A percentile compares a stretch with the other conserved stretches of the same genome.
Evolutionary conservation across 2,329 filamentous ascomycete species (phyloP).

Genomic region (Aspergillus floridensis): DNA sequence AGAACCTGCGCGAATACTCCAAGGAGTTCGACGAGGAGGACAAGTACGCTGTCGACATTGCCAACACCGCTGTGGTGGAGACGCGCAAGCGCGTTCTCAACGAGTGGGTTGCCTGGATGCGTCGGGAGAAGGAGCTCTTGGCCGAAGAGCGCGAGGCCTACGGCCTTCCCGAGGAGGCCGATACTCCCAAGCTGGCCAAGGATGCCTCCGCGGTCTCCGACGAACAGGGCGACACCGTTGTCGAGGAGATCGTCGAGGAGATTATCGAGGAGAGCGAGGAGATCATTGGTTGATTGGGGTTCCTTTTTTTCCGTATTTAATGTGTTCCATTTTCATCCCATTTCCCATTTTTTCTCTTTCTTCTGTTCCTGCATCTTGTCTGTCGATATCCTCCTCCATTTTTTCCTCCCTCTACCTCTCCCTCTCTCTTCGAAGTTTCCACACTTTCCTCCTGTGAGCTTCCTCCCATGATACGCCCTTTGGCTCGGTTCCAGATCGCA

Average conservation of each 20-base stretch:
- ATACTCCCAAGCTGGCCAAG: slow-evolving; percentile 54
- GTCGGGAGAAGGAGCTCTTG: slow-evolving; percentile 68
- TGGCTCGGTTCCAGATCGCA: slow-evolving; percentile 21
- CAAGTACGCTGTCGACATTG: slow-evolving; percentile 85
- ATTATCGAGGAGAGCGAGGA: slow-evolving; percentile 82
- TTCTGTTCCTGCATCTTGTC: slow-evolving; percentile 23
- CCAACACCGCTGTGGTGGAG: slow-evolving; percentile 91
- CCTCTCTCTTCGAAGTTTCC: slow-evolving; percentile 15
- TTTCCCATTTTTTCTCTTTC: slow-evolving; percentile 24
- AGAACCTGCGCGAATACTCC: slow-evolving; percentile 96
- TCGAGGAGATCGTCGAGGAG: slow-evolving; percentile 87
- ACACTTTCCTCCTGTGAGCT: slow-evolving; percentile 16
- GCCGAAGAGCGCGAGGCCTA: slow-evolving; percentile 66
- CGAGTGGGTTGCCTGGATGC: slow-evolving; percentile 87
- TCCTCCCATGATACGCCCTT: slow-evolving; percentile 16
- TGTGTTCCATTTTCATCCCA: slow-evolving; percentile 26
- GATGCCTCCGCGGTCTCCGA: slow-evolving; percentile 56
- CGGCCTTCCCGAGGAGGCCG: slow-evolving; percentile 64
- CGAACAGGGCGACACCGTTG: slow-evolving; percentile 69
- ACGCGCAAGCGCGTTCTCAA: slow-evolving; percentile 75
- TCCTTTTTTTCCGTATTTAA: slow-evolving; percentile 29
- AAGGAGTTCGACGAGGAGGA: slow-evolving; percentile 95
- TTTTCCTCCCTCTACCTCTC: slow-evolving; percentile 18
- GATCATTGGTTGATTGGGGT: slow-evolving; percentile 49
- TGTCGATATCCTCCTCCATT: slow-evolving; percentile 29